Evolutionary conservation across 331 rosid genomes (phyloP).

Genomic region (Malus hybrid): DNA sequence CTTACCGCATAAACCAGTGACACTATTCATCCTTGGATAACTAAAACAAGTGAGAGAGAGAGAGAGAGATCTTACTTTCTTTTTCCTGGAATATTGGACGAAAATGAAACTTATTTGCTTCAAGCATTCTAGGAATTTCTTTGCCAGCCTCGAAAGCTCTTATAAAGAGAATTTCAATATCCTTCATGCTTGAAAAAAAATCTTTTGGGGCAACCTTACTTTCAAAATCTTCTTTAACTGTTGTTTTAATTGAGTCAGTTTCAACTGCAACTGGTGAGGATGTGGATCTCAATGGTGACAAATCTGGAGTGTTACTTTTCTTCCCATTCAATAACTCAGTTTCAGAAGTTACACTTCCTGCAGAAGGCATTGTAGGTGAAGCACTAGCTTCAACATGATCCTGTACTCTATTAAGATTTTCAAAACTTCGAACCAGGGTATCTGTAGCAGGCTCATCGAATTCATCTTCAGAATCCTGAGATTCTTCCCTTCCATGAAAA

Average conservation of each 20-base stretch:
- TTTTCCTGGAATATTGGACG: slow-evolving; percentile 64
- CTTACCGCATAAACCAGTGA: not conserved
- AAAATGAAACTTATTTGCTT: slow-evolving; percentile 87
- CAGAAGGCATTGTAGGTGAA: slow-evolving; percentile 30
- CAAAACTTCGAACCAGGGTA: slow-evolving; percentile 61
- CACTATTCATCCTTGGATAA: not conserved
- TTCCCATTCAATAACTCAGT: slow-evolving; percentile 42
- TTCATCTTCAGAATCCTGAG: slow-evolving; percentile 70
- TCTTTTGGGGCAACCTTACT: slow-evolving; percentile 60
- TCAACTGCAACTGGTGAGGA: slow-evolving; percentile 32
- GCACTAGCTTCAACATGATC: slow-evolving; percentile 33
- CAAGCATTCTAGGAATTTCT: slow-evolving; percentile 99
- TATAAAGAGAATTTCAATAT: slow-evolving; percentile 61
- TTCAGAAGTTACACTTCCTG: slow-evolving; percentile 42
- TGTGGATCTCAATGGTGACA: slow-evolving; percentile 40
- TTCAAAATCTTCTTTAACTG: slow-evolving; percentile 47
- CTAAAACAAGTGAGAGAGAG: not conserved
- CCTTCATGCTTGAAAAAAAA: slow-evolving; percentile 71
- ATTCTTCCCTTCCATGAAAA: slow-evolving; percentile 46
- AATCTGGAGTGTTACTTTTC: slow-evolving; percentile 41
- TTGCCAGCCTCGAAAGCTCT: slow-evolving; percentile 80
- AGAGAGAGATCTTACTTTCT: slow-evolving; percentile 43
- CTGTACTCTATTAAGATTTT: slow-evolving; percentile 59
- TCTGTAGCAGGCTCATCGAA: slow-evolving; percentile 71
- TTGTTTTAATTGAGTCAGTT: slow-evolving; percentile 34